Conservation (phyloP, 1,139 yeast genomes). For the Petasospora rhodanensis region DNA sequence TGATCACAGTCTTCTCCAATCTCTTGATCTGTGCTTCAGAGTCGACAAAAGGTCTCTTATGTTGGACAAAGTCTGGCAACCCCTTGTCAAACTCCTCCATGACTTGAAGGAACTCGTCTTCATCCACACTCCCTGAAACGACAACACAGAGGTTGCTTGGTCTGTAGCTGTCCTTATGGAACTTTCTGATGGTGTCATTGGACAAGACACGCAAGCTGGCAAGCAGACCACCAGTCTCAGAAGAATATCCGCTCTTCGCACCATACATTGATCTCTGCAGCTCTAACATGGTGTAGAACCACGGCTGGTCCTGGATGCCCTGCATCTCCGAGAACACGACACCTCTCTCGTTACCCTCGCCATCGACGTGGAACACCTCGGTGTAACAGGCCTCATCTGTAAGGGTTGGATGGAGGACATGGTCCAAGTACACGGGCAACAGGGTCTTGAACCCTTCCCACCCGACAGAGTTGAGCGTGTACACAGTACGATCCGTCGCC, state of each 20-base stretch:
- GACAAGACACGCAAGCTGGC: conserved; percentile 69
- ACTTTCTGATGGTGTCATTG: conserved; percentile 67
- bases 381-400: conserved; percentile 89
- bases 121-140: conserved; percentile 80
- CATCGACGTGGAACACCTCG: conserved; percentile 94
- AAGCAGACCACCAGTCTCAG: conserved; percentile 93
- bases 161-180: conserved; percentile 68
- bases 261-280: conserved; percentile 60
- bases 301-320: conserved; percentile 80
- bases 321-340: conserved; percentile 98
- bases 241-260: conserved; percentile 69
- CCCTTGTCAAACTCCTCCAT: conserved; percentile 62
- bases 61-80: conserved; percentile 40
- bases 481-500: conserved; percentile 91
- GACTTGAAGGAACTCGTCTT: conserved; percentile 56
- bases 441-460: conserved; percentile 90
- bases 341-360: conserved; percentile 87
- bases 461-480: conserved; percentile 88
- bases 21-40: conserved; percentile 45
- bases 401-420: conserved; percentile 75
- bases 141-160: conserved; percentile 83
- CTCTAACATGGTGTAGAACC: conserved; percentile 61
- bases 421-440: conserved; percentile 88
- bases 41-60: conserved; percentile 77
- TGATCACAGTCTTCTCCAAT: conserved; percentile 34